Percentiles rank a stretch among this genome's conserved stretches.
phyloP scores from a whole-genome alignment of 192 early-diverging fungal genomes.

The Coemansia pectinata region DNA sequence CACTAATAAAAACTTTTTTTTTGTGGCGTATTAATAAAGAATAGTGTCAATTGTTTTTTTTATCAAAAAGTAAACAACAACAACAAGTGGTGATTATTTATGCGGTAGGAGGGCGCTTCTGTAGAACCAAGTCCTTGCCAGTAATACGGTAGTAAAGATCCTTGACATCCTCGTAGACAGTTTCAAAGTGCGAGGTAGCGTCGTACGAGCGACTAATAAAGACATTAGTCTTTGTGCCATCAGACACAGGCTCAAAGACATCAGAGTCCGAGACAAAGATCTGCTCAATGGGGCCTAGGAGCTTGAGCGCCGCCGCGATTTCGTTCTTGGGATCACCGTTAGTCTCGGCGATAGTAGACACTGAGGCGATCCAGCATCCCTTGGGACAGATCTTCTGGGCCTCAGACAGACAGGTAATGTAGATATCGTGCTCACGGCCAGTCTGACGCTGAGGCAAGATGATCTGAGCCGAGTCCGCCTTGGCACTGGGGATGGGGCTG shows the following conservation, averaged over 20 bases:
- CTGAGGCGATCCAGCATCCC: conserved; percentile 91
- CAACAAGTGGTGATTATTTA: neutral
- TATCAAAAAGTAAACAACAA: too few species aligned
- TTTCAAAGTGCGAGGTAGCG: conserved; percentile 99
- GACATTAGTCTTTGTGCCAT: conserved; percentile 80
- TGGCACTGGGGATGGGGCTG: conserved; percentile 88
- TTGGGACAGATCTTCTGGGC: conserved; percentile 92
- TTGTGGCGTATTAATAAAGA: too few species aligned
- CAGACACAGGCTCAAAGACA: conserved; percentile 82
- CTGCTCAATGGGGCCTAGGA: conserved; percentile 88
- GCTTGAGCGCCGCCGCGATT: conserved; percentile 81
- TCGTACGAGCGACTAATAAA: conserved; percentile 96
- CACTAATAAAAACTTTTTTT: too few species aligned
- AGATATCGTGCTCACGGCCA: conserved; percentile 92
- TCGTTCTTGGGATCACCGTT: conserved; percentile 82
- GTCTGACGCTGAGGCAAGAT: conserved; percentile 99
- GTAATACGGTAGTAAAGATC: conserved; percentile 84
- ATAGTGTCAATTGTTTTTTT: too few species aligned
- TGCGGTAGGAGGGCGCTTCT: conserved; percentile 58
- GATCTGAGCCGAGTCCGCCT: conserved; percentile 88
- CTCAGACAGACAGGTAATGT: conserved; percentile 86
- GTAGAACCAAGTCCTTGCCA: conserved; percentile 72
- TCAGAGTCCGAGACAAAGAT: conserved; percentile 88
- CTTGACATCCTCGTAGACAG: conserved; percentile 95
- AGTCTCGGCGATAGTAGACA: conserved; percentile 96